Evolutionary conservation across 805 yeast species (phyloP).

Genomic region (Cyberlindnera mrakii): DNA sequence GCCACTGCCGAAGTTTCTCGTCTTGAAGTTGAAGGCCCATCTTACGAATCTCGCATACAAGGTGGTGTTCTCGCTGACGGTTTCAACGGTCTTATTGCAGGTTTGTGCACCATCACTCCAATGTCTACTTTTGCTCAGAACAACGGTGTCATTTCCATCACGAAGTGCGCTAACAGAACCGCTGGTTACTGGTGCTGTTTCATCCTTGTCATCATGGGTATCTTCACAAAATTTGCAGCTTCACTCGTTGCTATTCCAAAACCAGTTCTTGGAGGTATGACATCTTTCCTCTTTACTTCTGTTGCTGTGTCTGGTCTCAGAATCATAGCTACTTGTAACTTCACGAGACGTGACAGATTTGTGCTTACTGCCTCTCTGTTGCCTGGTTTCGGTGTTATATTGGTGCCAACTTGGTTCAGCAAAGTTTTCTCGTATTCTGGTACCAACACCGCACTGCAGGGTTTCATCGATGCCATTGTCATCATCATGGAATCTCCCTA

Average conservation of each 20-base stretch:
- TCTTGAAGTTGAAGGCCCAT: constrained; percentile 72
- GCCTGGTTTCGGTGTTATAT: constrained; percentile 62
- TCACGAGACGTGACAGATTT: constrained; percentile 70
- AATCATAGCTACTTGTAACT: constrained; percentile 45
- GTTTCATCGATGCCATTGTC: constrained; percentile 62
- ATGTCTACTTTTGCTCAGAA: constrained; percentile 91
- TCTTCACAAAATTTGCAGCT: constrained; percentile 81
- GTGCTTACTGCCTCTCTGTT: constrained; percentile 59
- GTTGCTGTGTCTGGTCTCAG: constrained; percentile 72
- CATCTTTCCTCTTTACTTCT: constrained; percentile 65
- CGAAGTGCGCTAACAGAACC: constrained; percentile 82
- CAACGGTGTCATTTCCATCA: constrained; percentile 88
- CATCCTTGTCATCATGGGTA: constrained; percentile 79
- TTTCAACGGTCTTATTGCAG: constrained; percentile 67
- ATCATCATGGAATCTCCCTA: constrained; percentile 70
- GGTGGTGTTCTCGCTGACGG: constrained; percentile 94
- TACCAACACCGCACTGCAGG: constrained; percentile 46
- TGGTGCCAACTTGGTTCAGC: constrained; percentile 61
- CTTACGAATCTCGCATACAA: constrained; percentile 80
- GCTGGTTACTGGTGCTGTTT: constrained; percentile 78
- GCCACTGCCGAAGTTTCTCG: constrained; percentile 91
- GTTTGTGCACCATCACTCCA: constrained; percentile 78
- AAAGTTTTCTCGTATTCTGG: constrained; percentile 63
- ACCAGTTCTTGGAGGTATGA: constrained; percentile 86
- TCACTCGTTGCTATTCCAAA: constrained; percentile 81